Conservation (phyloP, 495 filamentous ascomycete species). For the Niebla homalea region DNA sequence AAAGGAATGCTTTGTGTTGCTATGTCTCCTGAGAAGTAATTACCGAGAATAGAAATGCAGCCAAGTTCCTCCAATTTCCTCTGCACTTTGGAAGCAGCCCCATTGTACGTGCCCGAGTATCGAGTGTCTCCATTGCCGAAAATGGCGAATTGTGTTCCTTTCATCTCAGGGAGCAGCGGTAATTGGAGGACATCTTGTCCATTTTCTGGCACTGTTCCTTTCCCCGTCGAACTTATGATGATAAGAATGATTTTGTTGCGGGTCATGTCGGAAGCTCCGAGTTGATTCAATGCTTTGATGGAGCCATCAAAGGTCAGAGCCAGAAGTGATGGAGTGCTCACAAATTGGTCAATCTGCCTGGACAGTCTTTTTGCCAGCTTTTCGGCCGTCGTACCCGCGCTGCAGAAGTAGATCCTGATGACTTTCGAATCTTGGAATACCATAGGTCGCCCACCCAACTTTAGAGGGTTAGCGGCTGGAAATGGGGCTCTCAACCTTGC, state of each 20-base stretch:
- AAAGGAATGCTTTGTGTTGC: slow-evolving; percentile 8
- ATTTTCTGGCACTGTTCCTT: slow-evolving; percentile 15
- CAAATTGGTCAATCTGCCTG: background rate
- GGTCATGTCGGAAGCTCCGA: slow-evolving; percentile 4
- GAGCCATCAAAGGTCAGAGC: background rate
- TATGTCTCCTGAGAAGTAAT: slow-evolving; percentile 13
- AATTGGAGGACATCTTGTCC: slow-evolving; percentile 2
- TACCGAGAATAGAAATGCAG: slow-evolving; percentile 4
- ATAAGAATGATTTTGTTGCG: slow-evolving; percentile 10
- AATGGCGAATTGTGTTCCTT: slow-evolving; percentile 8
- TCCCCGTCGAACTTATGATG: slow-evolving; percentile 15
- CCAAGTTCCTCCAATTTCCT: slow-evolving; percentile 6
- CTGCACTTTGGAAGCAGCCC: slow-evolving; percentile 10
- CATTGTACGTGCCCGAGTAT: slow-evolving; percentile 18
- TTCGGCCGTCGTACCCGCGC: slow-evolving; percentile 15
- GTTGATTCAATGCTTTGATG: slow-evolving; percentile 3
- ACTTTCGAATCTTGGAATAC: background rate
- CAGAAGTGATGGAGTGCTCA: background rate
- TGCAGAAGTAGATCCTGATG: slow-evolving; percentile 16
- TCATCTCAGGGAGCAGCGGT: background rate
- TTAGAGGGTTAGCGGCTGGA: too few species aligned
- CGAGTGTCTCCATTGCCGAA: slow-evolving; percentile 21
- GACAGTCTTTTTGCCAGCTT: slow-evolving; percentile 16
- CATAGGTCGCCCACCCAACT: too few species aligned
- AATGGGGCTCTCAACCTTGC: too few species aligned